phyloP scores from a whole-genome alignment of 2,329 filamentous ascomycete species.

The Neoarthrinium moseri region DNA sequence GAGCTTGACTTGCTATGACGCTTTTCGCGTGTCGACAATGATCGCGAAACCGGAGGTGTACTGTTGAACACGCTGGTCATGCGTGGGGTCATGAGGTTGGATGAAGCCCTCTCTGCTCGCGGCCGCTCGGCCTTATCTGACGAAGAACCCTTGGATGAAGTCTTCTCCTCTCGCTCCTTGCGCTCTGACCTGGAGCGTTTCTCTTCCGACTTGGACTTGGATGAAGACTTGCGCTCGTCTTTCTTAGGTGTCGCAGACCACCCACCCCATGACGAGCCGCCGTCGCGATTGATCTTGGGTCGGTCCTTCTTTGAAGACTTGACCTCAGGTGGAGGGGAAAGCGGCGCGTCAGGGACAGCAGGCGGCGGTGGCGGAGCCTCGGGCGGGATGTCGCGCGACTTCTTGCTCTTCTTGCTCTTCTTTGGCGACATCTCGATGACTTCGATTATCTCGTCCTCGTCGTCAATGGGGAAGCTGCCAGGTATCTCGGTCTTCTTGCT shows the following conservation, averaged over 20 bases:
- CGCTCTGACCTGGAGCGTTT: slow-evolving; percentile 43
- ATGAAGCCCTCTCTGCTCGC: slow-evolving; percentile 23
- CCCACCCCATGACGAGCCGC: slow-evolving; percentile 69
- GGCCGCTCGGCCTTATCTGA: slow-evolving; percentile 66
- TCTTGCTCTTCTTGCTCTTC: slow-evolving; percentile 32
- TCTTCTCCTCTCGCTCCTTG: slow-evolving; percentile 63
- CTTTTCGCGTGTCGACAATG: slow-evolving; percentile 67
- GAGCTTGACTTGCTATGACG: slow-evolving; percentile 56
- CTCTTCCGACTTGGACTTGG: slow-evolving; percentile 67
- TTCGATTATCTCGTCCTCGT: slow-evolving; percentile 47
- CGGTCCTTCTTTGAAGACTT: slow-evolving; percentile 73
- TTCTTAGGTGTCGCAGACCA: slow-evolving; percentile 60
- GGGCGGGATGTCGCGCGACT: slow-evolving; percentile 28
- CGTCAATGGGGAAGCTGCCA: slow-evolving; percentile 28
- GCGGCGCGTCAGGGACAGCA: slow-evolving; percentile 46
- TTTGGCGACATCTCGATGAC: slow-evolving; percentile 47
- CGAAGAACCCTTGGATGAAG: slow-evolving; percentile 65
- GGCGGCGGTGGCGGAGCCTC: slow-evolving; percentile 40
- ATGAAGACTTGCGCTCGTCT: slow-evolving; percentile 57
- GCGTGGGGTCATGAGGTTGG: slow-evolving; percentile 48
- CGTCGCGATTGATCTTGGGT: slow-evolving; percentile 70
- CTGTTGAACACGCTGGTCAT: slow-evolving; percentile 67
- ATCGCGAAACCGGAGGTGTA: slow-evolving; percentile 64
- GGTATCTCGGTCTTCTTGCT: slow-evolving; percentile 18
- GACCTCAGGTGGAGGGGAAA: slow-evolving; percentile 52